phyloP scores from a whole-genome alignment of 208 protist species.

The Endotrypanum monterogeii region DNA sequence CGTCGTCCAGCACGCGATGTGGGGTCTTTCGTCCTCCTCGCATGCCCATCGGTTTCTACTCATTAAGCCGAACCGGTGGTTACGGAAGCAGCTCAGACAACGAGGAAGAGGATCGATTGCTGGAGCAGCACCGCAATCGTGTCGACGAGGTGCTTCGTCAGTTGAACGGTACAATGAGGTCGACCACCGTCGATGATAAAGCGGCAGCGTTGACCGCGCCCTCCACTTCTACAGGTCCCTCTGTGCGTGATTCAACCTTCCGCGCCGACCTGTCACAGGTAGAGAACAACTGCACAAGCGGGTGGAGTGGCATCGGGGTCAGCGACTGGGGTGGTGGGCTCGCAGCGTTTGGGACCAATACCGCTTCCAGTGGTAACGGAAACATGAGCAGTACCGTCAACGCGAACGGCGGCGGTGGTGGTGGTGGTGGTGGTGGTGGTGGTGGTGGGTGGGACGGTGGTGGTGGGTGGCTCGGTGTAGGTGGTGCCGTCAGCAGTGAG shows the following conservation, averaged over 20 bases:
- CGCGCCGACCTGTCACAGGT: constrained; percentile 7
- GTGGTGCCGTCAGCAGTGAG: constrained; percentile 37
- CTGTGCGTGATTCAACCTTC: not conserved
- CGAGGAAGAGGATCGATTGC: constrained; percentile 12
- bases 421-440: constrained; percentile 25
- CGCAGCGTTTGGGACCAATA: constrained; percentile 7
- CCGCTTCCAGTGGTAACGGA: not conserved
- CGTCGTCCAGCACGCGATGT: not conserved
- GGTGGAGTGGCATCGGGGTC: constrained; percentile 22
- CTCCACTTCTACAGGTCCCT: constrained; percentile 9
- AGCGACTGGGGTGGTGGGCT: constrained; percentile 18
- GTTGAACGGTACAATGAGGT: constrained; percentile 18
- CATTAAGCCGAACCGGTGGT: constrained; percentile 27
- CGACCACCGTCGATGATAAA: constrained; percentile 10
- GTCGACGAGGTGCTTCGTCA: constrained; percentile 30
- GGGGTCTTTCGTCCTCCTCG: not conserved
- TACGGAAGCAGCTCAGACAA: constrained; percentile 11
- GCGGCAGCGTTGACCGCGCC: not conserved
- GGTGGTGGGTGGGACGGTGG: constrained; percentile 33
- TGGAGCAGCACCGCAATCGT: constrained; percentile 27
- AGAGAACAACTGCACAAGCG: constrained; percentile 15
- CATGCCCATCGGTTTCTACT: constrained; percentile 13
- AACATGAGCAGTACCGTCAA: constrained; percentile 10
- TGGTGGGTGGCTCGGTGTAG: constrained; percentile 45
- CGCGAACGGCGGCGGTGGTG: constrained; percentile 3